Conservation (phyloP, 768 basidiomycete species). For the Russula griseocarnosa region DNA sequence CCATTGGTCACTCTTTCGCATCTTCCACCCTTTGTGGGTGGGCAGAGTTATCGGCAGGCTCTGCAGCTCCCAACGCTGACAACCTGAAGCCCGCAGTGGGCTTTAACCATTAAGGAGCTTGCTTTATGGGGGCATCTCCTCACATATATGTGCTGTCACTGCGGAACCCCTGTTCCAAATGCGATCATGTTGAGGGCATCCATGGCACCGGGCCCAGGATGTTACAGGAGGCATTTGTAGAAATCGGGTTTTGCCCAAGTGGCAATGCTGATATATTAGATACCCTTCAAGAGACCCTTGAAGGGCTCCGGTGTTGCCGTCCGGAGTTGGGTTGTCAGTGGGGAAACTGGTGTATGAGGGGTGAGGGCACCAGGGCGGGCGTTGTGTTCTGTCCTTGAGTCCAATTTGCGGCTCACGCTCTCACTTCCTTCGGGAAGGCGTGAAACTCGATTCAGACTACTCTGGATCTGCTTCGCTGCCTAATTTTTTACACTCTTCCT, state of each 20-base stretch:
- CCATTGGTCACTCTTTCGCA: slow-evolving; percentile 23
- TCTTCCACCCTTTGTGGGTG: slow-evolving; percentile 20
- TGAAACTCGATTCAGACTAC: slow-evolving; percentile 70
- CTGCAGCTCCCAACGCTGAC: slow-evolving; percentile 13
- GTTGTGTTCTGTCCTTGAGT: slow-evolving; percentile 49
- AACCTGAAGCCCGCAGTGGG: background rate
- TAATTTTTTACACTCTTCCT: slow-evolving; percentile 36
- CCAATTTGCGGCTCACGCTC: slow-evolving; percentile 58
- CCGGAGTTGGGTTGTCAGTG: background rate
- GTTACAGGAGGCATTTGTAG: background rate
- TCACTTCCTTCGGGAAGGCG: slow-evolving; percentile 26
- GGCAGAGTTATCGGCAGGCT: slow-evolving; percentile 16
- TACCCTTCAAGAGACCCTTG: background rate
- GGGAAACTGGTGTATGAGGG: slow-evolving; percentile 28
- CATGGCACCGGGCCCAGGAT: background rate
- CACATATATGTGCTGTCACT: background rate
- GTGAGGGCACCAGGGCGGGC: slow-evolving; percentile 21
- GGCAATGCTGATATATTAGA: background rate
- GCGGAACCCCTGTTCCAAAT: background rate
- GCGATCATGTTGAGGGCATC: too few relatives aligned
- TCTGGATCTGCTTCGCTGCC: slow-evolving; percentile 51
- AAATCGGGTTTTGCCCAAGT: background rate
- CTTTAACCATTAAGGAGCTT: background rate
- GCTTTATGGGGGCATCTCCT: background rate
- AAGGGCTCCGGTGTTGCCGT: background rate